Percentiles rank a stretch among this genome's conserved stretches.
phyloP scores from a whole-genome alignment of 2,329 filamentous ascomycete species.

The Septoria petroselini region DNA sequence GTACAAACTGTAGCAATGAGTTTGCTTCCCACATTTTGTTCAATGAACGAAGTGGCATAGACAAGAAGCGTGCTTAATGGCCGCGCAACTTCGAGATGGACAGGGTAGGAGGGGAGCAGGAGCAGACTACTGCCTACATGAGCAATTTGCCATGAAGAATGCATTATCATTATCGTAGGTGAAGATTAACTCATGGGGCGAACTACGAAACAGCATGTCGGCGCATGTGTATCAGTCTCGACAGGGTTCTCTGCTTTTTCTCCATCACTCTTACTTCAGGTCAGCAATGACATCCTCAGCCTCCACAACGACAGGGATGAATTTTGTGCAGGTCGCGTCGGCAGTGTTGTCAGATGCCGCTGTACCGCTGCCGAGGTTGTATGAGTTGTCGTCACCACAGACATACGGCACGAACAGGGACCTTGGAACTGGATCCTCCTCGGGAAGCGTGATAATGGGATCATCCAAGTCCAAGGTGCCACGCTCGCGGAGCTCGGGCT shows the following conservation, averaged over 20 bases:
- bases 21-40: no score
- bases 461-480: no score
- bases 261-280: not conserved
- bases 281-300: not conserved
- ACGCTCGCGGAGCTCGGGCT: not conserved
- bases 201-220: not conserved
- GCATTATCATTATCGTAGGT: not conserved
- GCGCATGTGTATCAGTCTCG: no score
- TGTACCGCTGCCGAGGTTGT: conserved; percentile 1
- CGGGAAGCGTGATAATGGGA: no score
- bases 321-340: not conserved
- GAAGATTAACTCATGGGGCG: not conserved
- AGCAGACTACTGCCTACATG: not conserved
- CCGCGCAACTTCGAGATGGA: no score
- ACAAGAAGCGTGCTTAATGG: no score
- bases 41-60: no score
- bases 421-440: not conserved
- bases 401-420: not conserved
- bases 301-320: conserved; percentile 7
- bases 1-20: no score
- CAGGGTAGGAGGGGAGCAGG: no score
- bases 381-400: not conserved
- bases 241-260: no score
- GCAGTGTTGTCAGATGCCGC: no score
- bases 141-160: not conserved